Evolutionary conservation across 306 rosid genomes (phyloP), one percentile per base, ranked within the genome.

Genomic region (Senna tora): DNA sequence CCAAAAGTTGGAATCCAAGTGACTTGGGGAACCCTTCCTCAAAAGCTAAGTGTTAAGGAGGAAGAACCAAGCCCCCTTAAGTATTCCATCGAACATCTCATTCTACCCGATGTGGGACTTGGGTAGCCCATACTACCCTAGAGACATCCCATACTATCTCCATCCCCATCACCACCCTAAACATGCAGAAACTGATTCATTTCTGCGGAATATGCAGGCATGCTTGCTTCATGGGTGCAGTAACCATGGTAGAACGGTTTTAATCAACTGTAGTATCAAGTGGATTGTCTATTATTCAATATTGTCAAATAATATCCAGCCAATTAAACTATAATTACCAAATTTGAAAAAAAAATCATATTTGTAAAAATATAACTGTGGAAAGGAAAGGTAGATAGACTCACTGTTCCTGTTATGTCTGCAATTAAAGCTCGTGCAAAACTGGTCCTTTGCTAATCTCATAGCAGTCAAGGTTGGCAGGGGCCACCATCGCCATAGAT

Each of bases 121-220:
- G n/a, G n/a, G n/a, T n/a, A n/a, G n/a, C n/a, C n/a, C n/a, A n/a
- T n/a, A n/a, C n/a, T n/a, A n/a, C n/a, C n/a, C n/a, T n/a, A n/a
- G n/a, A n/a, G n/a, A n/a, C n/a, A n/a, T n/a, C n/a, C n/a, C n/a
- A n/a, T n/a, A n/a, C n/a, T n/a, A n/a, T n/a, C n/a, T n/a, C n/a
- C n/a, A n/a, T n/a, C n/a, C n/a, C n/a, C n/a, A n/a, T n/a, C n/a
- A n/a, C n/a, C n/a, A n/a, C n/a, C n/a, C n/a, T n/a, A n/a, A n/a
- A n/a, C n/a, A n/a, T n/a, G n/a, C n/a, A n/a, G n/a, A n/a, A n/a
- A n/a, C n/a, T n/a, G n/a, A n/a, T n/a, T n/a, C n/a, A n/a, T n/a
- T n/a, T n/a, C n/a, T n/a, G n/a, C n/a, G n/a, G 43, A 57, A 8
- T 7, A 57, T 30, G 65, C 14, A 58, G 21, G 64, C 64, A 32